These are phyloP conservation scores for Suhomyces bolitotheri DNA, from an alignment of 1,139 yeast genomes.

Conservation along the genomic window DNA sequence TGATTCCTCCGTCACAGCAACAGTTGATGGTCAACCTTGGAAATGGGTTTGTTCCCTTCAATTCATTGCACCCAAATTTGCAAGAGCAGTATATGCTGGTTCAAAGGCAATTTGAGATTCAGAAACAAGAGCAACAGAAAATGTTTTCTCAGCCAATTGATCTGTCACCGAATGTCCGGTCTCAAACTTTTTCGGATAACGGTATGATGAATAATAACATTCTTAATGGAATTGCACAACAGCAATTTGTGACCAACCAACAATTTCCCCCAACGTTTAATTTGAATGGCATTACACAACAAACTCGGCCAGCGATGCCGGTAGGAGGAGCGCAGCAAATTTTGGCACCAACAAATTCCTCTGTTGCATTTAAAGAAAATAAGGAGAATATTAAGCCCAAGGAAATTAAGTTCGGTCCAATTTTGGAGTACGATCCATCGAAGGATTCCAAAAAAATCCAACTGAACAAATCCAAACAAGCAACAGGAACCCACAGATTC, in stretches of 20 bases:
- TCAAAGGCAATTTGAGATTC: conserved; percentile 17
- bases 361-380: conserved; percentile 11
- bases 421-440: conserved; percentile 45
- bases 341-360: not conserved
- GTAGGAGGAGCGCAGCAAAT: conserved; percentile 1
- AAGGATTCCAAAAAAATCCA: conserved; percentile 27
- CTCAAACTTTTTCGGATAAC: conserved; percentile 6
- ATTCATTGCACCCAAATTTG: conserved; percentile 20
- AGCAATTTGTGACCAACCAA: conserved; percentile 2
- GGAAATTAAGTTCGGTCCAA: conserved; percentile 44
- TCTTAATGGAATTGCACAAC: not conserved
- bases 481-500: conserved; percentile 29
- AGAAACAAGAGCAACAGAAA: conserved; percentile 12
- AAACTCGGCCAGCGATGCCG: not conserved
- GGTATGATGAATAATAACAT: conserved; percentile 2
- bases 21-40: conserved; percentile 26
- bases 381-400: conserved; percentile 27
- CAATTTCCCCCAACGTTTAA: conserved; percentile 1
- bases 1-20: conserved; percentile 15
- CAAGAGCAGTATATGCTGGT: conserved; percentile 22
- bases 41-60: conserved; percentile 23
- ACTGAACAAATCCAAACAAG: conserved; percentile 20
- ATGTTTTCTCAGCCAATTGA: conserved; percentile 8
- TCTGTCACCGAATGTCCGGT: conserved; percentile 1
- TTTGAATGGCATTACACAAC: conserved; percentile 1